These are phyloP conservation scores for Pontederia paniculata DNA, from an alignment of 176 grass and related monocot species.

Conservation along the genomic window DNA sequence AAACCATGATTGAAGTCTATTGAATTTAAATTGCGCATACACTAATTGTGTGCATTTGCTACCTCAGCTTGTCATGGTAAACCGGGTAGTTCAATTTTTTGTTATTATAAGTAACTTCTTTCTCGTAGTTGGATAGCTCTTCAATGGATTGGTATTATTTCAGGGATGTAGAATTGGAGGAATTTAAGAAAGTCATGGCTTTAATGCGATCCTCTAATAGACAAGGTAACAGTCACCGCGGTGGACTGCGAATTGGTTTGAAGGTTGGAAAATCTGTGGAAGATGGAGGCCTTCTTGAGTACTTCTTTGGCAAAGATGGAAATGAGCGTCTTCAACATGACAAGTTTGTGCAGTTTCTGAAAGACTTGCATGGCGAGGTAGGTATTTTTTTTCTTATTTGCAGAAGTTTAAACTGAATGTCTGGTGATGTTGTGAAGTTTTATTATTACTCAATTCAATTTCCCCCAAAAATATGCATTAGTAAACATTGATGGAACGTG, in stretches of 20 bases:
- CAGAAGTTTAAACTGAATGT: no score
- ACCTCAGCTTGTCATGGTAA: no score
- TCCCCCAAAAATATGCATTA: no score
- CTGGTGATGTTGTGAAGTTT: no score
- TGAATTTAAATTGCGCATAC: no score
- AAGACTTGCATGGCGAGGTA: slow-evolving; percentile 73
- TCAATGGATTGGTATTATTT: slow-evolving; percentile 26
- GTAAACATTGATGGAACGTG: no score
- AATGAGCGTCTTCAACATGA: slow-evolving; percentile 55
- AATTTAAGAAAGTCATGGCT: slow-evolving; percentile 87
- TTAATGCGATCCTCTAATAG: slow-evolving; percentile 75
- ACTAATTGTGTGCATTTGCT: no score
- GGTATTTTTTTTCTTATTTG: background rate
- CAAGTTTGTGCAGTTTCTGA: slow-evolving; percentile 67
- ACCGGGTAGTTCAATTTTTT: slow-evolving; percentile 59
- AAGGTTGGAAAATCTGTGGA: slow-evolving; percentile 55
- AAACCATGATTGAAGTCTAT: no score
- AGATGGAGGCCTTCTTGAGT: slow-evolving; percentile 66
- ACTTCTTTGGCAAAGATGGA: slow-evolving; percentile 79
- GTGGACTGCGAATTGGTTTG: slow-evolving; percentile 67
- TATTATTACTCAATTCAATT: no score
- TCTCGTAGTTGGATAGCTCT: slow-evolving; percentile 18
- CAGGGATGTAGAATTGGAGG: slow-evolving; percentile 86
- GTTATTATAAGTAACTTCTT: slow-evolving; percentile 23
- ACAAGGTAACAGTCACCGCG: slow-evolving; percentile 67